Evolutionary conservation across 176 grass and related monocot species (phyloP).

Genomic region (Secale cereale): DNA sequence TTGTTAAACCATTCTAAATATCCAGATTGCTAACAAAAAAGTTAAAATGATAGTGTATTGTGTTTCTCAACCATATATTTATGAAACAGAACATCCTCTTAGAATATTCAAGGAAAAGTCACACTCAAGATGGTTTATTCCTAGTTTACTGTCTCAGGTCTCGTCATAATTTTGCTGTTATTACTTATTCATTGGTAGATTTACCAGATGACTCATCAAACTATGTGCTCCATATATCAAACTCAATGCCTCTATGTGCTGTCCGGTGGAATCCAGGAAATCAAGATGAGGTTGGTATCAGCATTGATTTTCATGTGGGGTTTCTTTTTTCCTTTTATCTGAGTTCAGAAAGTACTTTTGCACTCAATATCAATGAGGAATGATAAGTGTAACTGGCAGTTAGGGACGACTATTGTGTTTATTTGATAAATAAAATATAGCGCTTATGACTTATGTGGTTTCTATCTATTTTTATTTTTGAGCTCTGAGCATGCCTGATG

Average conservation of each 20-base stretch:
- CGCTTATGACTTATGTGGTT: background rate
- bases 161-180: background rate
- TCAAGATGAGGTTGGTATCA: constrained; percentile 82
- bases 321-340: background rate
- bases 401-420: background rate
- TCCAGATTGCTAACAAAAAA: background rate
- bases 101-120: constrained; percentile 14
- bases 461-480: constrained; percentile 19
- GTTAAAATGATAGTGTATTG: constrained; percentile 2
- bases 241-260: constrained; percentile 36
- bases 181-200: constrained; percentile 45
- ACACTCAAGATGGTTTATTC: constrained; percentile 7
- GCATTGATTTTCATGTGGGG: background rate
- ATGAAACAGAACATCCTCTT: background rate
- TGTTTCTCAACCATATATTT: background rate
- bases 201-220: constrained; percentile 49
- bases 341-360: background rate
- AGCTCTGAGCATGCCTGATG: constrained; percentile 24
- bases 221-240: constrained; percentile 68
- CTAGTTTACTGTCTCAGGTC: constrained; percentile 5
- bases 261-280: constrained; percentile 90
- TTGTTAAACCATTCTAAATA: background rate
- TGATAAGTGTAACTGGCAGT: background rate
- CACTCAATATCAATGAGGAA: background rate
- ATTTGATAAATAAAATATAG: background rate